A percentile compares a stretch with the other conserved stretches of the same genome.
Evolutionary conservation across 805 yeast species (phyloP).

Genomic region (Zygotorulaspora danielsina): DNA sequence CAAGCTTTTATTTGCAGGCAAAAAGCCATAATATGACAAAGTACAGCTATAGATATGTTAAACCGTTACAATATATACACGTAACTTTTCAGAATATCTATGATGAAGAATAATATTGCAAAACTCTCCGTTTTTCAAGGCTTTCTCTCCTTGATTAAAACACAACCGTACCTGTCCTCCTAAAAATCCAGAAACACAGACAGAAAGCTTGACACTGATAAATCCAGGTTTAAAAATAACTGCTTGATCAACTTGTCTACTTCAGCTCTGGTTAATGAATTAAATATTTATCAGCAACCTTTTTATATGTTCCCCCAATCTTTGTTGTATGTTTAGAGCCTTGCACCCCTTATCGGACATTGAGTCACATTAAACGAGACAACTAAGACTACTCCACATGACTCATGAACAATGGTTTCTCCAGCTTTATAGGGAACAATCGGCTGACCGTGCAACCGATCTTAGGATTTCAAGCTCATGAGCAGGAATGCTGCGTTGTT

Average conservation of each 20-base stretch:
- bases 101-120: background rate
- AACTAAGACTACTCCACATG: background rate
- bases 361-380: background rate
- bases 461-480: slow-evolving; percentile 31
- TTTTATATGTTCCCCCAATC: slow-evolving; percentile 1
- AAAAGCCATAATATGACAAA: background rate
- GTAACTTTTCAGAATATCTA: slow-evolving; percentile 1
- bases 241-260: too few relatives aligned
- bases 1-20: slow-evolving; percentile 1
- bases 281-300: too few relatives aligned
- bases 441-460: too few relatives aligned
- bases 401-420: background rate
- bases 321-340: background rate
- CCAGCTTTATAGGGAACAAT: background rate
- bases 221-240: too few relatives aligned
- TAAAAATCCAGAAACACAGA: too few relatives aligned
- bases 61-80: slow-evolving; percentile 3
- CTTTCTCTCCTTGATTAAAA: too few relatives aligned
- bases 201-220: too few relatives aligned
- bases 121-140: background rate
- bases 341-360: background rate
- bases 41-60: background rate
- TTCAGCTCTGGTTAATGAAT: too few relatives aligned
- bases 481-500: slow-evolving; percentile 31
- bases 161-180: too few relatives aligned